These are phyloP conservation scores for Allodekkera sacchari DNA, from an alignment of 805 yeast species.

Conservation along the genomic window DNA sequence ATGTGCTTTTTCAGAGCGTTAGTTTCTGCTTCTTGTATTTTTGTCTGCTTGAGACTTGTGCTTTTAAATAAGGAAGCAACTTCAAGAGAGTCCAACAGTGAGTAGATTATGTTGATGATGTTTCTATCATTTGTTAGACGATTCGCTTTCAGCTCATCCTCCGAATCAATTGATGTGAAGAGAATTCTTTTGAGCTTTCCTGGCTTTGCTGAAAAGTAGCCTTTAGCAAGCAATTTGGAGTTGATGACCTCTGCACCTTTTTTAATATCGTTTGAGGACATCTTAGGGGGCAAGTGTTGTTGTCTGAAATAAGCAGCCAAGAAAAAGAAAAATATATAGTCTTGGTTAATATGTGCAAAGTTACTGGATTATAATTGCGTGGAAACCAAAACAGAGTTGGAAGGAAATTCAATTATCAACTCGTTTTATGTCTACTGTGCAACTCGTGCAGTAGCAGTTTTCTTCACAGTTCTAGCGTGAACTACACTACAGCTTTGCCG, in stretches of 20 bases:
- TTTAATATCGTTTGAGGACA: constrained; percentile 9
- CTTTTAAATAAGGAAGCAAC: constrained; percentile 15
- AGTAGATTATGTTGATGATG: constrained; percentile 19
- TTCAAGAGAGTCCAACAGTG: constrained; percentile 18
- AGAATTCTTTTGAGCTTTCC: constrained; percentile 12
- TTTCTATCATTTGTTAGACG: constrained; percentile 25
- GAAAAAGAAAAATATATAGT: no score
- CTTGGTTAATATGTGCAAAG: no score
- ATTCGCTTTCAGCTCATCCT: constrained; percentile 1
- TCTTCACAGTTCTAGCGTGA: no score
- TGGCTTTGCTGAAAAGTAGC: constrained; percentile 16
- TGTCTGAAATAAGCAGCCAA: no score
- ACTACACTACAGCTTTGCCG: no score
- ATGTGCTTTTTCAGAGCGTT: no score
- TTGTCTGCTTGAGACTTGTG: constrained; percentile 6
- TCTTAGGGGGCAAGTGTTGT: background rate
- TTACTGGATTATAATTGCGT: no score
- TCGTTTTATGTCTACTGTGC: no score
- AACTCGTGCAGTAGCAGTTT: no score
- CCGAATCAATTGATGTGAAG: constrained; percentile 14
- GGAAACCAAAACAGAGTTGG: no score
- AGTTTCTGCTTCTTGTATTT: constrained; percentile 11
- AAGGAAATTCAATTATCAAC: no score
- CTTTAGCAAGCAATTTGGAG: constrained; percentile 18
- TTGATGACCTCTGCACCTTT: constrained; percentile 19